phyloP scores from a whole-genome alignment of 305 asterid species.

The Fraxinus albicans region DNA sequence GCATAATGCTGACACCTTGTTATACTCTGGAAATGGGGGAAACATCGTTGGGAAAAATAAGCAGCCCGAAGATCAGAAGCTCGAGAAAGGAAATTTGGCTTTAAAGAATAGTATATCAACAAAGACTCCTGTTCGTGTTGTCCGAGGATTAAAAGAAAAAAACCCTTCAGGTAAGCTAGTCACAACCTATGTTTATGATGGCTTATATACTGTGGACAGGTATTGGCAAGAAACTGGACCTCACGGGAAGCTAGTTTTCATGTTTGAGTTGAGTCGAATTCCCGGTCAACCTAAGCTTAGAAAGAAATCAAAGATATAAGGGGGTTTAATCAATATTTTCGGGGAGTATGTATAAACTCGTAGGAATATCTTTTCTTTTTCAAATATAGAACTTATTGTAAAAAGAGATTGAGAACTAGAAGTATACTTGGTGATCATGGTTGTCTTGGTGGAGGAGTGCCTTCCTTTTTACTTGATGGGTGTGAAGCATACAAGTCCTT shows the following conservation, averaged over 20 bases:
- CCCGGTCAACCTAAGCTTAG: conserved; percentile 88
- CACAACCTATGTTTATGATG: not conserved
- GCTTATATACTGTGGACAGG: not conserved
- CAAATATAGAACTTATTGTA: not conserved
- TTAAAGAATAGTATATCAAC: conserved; percentile 51
- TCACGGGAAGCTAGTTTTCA: conserved; percentile 45
- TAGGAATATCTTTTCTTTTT: not conserved
- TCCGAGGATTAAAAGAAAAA: conserved; percentile 64
- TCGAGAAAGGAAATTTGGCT: conserved; percentile 87
- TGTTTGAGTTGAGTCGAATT: conserved; percentile 71
- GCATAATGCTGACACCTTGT: conserved; percentile 62
- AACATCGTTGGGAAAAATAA: conserved; percentile 50
- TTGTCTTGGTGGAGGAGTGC: not conserved
- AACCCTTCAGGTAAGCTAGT: conserved; percentile 42
- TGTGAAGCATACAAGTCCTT: not conserved
- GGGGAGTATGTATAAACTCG: not conserved
- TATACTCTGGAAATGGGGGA: conserved; percentile 94
- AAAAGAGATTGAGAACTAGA: not conserved
- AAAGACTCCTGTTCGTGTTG: conserved; percentile 79
- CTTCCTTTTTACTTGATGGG: not conserved
- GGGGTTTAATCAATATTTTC: not conserved
- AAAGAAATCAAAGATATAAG: conserved; percentile 55
- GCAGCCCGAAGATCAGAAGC: conserved; percentile 77
- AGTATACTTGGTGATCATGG: not conserved
- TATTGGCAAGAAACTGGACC: not conserved